These are phyloP conservation scores for Chaetomium strumarium DNA, from an alignment of 2,329 filamentous ascomycete species.

Conservation along the genomic window DNA sequence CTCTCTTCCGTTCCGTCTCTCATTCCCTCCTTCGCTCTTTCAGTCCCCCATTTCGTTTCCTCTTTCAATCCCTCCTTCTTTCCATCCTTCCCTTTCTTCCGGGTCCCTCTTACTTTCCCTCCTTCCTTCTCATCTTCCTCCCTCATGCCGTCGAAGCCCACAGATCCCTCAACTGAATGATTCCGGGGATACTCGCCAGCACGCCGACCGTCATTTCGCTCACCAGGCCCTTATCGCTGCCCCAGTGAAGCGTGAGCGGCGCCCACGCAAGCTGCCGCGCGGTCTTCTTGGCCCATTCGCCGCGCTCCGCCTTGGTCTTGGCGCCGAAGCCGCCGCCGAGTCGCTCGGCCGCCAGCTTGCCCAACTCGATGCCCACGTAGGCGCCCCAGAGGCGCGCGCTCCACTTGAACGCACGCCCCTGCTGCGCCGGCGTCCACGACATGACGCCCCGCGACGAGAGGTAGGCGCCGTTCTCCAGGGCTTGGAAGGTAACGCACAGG, in stretches of 20 bases:
- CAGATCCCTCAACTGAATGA: slow-evolving; percentile 40
- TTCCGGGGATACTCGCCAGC: slow-evolving; percentile 40
- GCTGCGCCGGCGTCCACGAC: slow-evolving; percentile 47
- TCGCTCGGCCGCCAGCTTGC: slow-evolving; percentile 51
- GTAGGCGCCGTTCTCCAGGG: slow-evolving; percentile 78
- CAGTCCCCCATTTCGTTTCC: too few species aligned
- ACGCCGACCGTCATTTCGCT: slow-evolving; percentile 37
- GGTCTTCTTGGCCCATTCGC: slow-evolving; percentile 34
- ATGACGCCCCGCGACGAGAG: slow-evolving; percentile 69
- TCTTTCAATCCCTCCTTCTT: not conserved
- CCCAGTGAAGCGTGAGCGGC: slow-evolving; percentile 57
- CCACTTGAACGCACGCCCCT: slow-evolving; percentile 60
- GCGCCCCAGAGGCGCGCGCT: slow-evolving; percentile 75
- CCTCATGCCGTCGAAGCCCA: slow-evolving; percentile 32
- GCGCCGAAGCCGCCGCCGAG: slow-evolving; percentile 26
- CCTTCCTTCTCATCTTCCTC: not conserved
- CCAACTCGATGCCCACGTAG: slow-evolving; percentile 71
- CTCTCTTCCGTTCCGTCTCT: too few species aligned
- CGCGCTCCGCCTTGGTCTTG: slow-evolving; percentile 38
- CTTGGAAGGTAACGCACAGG: slow-evolving; percentile 65
- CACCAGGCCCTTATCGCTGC: slow-evolving; percentile 56
- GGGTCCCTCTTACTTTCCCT: too few species aligned
- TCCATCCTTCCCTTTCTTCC: not conserved
- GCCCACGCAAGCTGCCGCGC: slow-evolving; percentile 24
- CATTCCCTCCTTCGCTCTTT: too few species aligned